Evolutionary conservation across 306 rosid genomes (phyloP).

Genomic region (Inga laurina): DNA sequence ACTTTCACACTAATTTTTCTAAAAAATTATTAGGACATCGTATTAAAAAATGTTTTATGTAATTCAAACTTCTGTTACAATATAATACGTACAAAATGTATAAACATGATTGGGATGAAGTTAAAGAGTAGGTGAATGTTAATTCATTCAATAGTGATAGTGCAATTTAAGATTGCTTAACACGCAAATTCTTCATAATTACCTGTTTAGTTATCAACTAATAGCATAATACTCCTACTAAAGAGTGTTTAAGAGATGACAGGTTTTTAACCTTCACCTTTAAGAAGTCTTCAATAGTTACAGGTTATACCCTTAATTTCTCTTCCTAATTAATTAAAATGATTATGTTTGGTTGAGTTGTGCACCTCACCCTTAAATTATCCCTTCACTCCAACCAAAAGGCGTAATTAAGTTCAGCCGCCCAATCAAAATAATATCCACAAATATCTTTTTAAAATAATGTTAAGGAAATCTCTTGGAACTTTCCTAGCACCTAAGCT

Average conservation of each 20-base stretch:
- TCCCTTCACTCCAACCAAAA: background rate
- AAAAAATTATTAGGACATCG: too few species aligned
- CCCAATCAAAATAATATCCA: background rate
- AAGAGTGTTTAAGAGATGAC: background rate
- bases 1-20: too few species aligned
- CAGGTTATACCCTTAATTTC: background rate
- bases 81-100: background rate
- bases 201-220: background rate
- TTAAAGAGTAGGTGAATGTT: background rate
- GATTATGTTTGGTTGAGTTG: background rate
- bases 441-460: background rate
- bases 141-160: background rate
- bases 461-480: background rate
- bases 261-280: background rate
- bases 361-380: background rate
- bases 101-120: background rate
- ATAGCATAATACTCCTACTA: background rate
- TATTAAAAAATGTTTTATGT: too few species aligned
- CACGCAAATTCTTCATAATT: background rate
- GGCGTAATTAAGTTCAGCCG: background rate
- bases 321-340: background rate
- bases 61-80: too few species aligned
- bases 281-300: background rate
- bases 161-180: background rate
- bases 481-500: background rate